Evolutionary conservation across 495 filamentous ascomycete genomes (phyloP).

Genomic region (Xylaria palmicola): DNA sequence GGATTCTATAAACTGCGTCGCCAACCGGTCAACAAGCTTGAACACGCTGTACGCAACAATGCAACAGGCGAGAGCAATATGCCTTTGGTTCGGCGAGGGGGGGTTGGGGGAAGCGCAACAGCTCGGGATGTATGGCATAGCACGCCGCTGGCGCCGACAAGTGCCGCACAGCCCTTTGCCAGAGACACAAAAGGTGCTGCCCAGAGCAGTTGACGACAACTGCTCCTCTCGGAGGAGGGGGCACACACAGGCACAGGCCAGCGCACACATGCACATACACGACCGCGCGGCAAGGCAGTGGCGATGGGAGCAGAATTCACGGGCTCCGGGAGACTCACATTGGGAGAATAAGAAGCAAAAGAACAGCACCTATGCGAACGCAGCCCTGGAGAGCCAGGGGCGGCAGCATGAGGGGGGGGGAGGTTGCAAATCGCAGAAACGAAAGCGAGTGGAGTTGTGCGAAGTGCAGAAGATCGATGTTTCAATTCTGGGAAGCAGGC

Average conservation of each 20-base stretch:
- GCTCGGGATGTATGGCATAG: neutral
- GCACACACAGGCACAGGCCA: neutral
- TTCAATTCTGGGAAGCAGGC: slow-evolving; percentile 30
- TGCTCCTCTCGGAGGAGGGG: neutral
- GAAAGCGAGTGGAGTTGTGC: slow-evolving; percentile 39
- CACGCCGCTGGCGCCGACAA: neutral
- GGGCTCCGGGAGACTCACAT: slow-evolving; percentile 23
- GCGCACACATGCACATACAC: too few species aligned
- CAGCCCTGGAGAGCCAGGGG: slow-evolving; percentile 44
- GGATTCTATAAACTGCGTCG: slow-evolving; percentile 33
- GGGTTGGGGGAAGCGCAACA: neutral
- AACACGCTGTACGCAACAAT: neutral
- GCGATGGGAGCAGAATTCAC: neutral
- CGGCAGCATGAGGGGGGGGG: slow-evolving; percentile 25
- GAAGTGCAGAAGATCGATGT: slow-evolving; percentile 35
- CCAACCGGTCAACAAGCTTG: slow-evolving; percentile 12
- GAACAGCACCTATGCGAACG: slow-evolving; percentile 32
- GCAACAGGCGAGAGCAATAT: neutral
- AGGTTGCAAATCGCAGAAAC: slow-evolving; percentile 25
- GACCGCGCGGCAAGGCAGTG: neutral
- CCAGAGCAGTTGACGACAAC: neutral
- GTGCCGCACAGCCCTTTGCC: neutral
- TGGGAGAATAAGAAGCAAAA: slow-evolving; percentile 35
- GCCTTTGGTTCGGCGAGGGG: slow-evolving; percentile 3
- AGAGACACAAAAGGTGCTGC: slow-evolving; percentile 9